Evolutionary conservation across 768 basidiomycete species (phyloP).

Genomic region (Tylopilus intermedius): DNA sequence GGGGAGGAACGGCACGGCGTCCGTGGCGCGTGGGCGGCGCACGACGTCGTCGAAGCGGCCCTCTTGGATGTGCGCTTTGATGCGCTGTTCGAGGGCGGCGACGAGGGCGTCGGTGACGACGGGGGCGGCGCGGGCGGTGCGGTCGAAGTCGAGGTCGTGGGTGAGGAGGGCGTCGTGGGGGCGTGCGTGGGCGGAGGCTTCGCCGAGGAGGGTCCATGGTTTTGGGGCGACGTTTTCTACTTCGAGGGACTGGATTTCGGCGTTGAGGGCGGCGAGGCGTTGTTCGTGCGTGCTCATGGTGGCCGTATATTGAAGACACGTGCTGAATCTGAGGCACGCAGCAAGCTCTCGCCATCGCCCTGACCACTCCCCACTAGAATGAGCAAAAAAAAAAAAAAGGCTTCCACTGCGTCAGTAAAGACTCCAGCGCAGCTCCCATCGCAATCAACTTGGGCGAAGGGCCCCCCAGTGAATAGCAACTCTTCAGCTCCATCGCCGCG

Average conservation of each 20-base stretch:
- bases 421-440: slow-evolving; percentile 33
- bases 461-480: slow-evolving; percentile 62
- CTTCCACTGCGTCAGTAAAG: too few species aligned
- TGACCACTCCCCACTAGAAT: too few species aligned
- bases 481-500: slow-evolving; percentile 57
- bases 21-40: slow-evolving; percentile 61
- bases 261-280: slow-evolving; percentile 64
- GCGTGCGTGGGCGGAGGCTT: slow-evolving; percentile 74
- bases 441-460: slow-evolving; percentile 89
- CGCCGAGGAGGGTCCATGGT: slow-evolving; percentile 91
- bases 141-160: slow-evolving; percentile 94
- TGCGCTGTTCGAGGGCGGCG: slow-evolving; percentile 77
- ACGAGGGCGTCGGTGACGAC: slow-evolving; percentile 87
- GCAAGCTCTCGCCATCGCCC: too few species aligned
- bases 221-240: slow-evolving; percentile 83
- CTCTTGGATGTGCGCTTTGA: slow-evolving; percentile 84
- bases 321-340: too few species aligned
- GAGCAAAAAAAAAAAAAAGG: too few species aligned
- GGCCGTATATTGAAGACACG: too few species aligned
- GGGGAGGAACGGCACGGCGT: slow-evolving; percentile 87
- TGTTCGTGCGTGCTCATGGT: slow-evolving; percentile 53
- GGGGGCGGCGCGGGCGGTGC: slow-evolving; percentile 80
- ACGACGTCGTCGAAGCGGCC: slow-evolving; percentile 88
- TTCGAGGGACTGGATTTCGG: slow-evolving; percentile 81
- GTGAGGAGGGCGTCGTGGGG: slow-evolving; percentile 90